Evolutionary conservation across 2,329 filamentous ascomycete species (phyloP), one percentile per base, ranked within the genome.

Genomic region (Capronia epimyces): DNA sequence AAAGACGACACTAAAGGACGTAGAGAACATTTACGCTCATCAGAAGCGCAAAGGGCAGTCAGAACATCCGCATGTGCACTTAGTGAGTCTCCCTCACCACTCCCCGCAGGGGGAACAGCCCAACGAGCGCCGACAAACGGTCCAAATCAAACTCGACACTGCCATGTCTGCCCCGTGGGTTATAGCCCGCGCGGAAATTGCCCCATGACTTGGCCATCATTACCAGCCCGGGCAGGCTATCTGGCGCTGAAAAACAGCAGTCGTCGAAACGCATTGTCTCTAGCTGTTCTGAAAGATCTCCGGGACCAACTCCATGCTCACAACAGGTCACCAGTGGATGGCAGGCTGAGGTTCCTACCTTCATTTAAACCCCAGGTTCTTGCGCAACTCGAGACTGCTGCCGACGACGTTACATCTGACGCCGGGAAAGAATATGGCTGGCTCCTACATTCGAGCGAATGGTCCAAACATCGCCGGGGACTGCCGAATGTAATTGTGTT

Each of bases 401-500:
- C 41, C 10, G 46, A 45, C 10, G 49, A 50, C 20, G n/a, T 22
- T 2, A 43, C 49, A 25, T 46, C 49, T 3, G 44, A 47, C 16
- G 49, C 55, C 16, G 29, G 32, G n/a, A 24, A 52, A 42, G 36
- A 51, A 15, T 56, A 60, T 44, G 58, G 53, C 22, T 61, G 59
- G 59, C 50, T 60, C n/a, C 43, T 60, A 20, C 48, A 58, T 39
- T 50, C 56, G 1, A 27, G 43, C 10, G 25, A 51, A 45, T 61
- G 59, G 59, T 50, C 53, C n/a, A 40, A 53, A 42, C 50, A 57
- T 40, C 59, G 59, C 27, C 25, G 46, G 18, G 53, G 46, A 24
- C 49, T 61, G n/a, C 59, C 59, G 15, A 59, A 56, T 21, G 59
- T 61, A 6, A 44, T 61, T 21, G 57, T 61, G 10, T 40, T 61